phyloP scores from a whole-genome alignment of 2,329 filamentous ascomycete species.

The Malbranchea zuffiana region DNA sequence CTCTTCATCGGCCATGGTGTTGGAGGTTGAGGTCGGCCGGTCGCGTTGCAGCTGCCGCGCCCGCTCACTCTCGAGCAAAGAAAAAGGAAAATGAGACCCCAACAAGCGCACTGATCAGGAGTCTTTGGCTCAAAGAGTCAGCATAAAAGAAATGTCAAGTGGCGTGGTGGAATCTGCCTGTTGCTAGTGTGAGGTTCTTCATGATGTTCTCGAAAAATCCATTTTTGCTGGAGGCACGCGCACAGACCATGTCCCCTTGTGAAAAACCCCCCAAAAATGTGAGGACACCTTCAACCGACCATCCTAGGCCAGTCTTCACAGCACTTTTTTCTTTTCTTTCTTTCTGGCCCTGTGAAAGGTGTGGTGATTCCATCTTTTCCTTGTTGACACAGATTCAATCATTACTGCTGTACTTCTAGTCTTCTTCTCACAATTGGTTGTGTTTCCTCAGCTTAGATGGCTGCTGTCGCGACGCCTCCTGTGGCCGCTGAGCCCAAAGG shows the following conservation, averaged over 20 bases:
- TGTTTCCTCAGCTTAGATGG: slow-evolving; percentile 21
- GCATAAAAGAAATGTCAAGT: too few relatives aligned
- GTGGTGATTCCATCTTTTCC: too few relatives aligned
- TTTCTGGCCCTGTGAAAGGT: too few relatives aligned
- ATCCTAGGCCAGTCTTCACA: slow-evolving; percentile 2
- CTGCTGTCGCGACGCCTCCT: slow-evolving; percentile 22
- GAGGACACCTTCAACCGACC: too few relatives aligned
- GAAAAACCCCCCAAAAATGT: too few relatives aligned
- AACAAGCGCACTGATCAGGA: neutral
- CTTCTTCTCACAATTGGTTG: too few relatives aligned
- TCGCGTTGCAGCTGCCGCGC: neutral
- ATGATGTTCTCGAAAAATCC: slow-evolving; percentile 23
- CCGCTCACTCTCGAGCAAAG: slow-evolving; percentile 10
- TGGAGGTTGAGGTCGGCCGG: neutral
- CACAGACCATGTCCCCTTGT: slow-evolving; percentile 20
- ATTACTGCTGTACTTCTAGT: too few relatives aligned
- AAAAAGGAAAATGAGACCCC: neutral
- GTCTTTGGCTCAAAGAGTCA: too few relatives aligned
- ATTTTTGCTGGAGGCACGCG: slow-evolving; percentile 16
- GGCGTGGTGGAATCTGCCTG: neutral
- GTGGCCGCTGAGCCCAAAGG: slow-evolving; percentile 30
- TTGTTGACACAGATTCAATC: too few relatives aligned
- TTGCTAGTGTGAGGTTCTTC: too few relatives aligned
- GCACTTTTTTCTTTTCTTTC: too few relatives aligned
- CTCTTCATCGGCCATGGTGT: slow-evolving; percentile 31